A percentile compares a stretch with the other conserved stretches of the same genome.
phyloP scores from a whole-genome alignment of 140 eudicot species.

The Senecio squalidus region DNA sequence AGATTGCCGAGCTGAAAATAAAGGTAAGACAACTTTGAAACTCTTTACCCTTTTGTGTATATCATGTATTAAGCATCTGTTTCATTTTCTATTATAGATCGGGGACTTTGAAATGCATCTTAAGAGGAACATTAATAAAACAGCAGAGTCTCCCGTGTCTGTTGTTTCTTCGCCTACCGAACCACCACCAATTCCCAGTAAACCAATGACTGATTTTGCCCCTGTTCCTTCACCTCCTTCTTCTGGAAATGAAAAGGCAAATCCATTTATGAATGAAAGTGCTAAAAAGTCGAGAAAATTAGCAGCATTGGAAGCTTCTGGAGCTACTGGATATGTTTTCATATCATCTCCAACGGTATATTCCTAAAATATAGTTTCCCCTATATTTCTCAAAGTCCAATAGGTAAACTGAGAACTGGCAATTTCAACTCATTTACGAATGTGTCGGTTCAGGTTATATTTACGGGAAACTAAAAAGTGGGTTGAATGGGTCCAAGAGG shows the following conservation, averaged over 20 bases:
- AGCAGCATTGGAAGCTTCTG: constrained; percentile 76
- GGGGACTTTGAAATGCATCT: constrained; percentile 76
- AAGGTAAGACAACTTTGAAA: background rate
- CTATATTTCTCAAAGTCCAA: background rate
- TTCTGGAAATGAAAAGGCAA: constrained; percentile 38
- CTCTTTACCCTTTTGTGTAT: background rate
- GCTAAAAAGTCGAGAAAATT: constrained; percentile 46
- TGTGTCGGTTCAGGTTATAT: too few relatives aligned
- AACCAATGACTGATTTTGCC: constrained; percentile 43
- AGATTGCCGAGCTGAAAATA: constrained; percentile 1
- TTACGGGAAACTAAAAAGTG: too few relatives aligned
- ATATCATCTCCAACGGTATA: constrained; percentile 71
- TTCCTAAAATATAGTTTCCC: constrained; percentile 4
- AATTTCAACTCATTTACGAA: too few relatives aligned
- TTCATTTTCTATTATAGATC: constrained; percentile 32
- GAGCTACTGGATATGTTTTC: constrained; percentile 61
- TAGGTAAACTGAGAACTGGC: background rate
- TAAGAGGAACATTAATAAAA: constrained; percentile 56
- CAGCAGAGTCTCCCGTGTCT: constrained; percentile 27
- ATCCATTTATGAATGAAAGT: constrained; percentile 50
- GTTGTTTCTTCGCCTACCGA: constrained; percentile 35
- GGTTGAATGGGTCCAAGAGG: too few relatives aligned
- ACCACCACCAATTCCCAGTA: constrained; percentile 50
- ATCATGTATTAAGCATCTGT: constrained; percentile 6
- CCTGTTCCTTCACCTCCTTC: constrained; percentile 39